Percentiles rank a stretch among this genome's conserved stretches.
Conservation (phyloP, 164 flowering plant species). For the Cinnamomum chago region DNA sequence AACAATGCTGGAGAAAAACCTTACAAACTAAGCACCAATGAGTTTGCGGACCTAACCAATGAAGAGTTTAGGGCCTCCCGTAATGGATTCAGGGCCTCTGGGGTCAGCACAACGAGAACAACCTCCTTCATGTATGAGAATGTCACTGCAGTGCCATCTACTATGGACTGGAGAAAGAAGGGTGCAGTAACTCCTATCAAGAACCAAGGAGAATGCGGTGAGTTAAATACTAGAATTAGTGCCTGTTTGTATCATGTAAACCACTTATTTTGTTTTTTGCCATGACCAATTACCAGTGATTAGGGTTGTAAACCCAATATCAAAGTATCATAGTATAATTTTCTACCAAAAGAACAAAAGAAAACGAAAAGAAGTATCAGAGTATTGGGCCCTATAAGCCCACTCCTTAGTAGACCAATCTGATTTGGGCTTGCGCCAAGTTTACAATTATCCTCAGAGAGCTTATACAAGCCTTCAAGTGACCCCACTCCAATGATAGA, state of each 20-base stretch:
- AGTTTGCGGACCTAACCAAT: conserved; percentile 34
- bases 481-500: not conserved
- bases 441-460: no score
- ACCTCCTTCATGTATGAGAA: conserved; percentile 27
- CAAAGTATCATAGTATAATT: no score
- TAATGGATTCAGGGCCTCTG: conserved; percentile 1
- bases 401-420: no score
- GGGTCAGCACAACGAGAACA: not conserved
- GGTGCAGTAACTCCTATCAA: conserved; percentile 39
- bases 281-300: not conserved
- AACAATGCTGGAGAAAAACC: conserved; percentile 5
- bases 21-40: conserved; percentile 27
- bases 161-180: conserved; percentile 32
- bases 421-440: no score
- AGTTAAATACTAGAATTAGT: not conserved
- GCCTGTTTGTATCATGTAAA: not conserved
- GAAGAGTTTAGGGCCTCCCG: conserved; percentile 30
- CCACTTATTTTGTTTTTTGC: not conserved
- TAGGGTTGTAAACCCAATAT: not conserved
- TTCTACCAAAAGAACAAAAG: no score
- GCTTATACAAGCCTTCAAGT: no score
- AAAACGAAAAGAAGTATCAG: no score
- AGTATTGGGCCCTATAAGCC: no score
- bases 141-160: conserved; percentile 16
- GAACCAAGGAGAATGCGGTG: conserved; percentile 39